Base-by-base conservation (phyloP, 106 monocot species). In the Phalaenopsis aphrodite region DNA sequence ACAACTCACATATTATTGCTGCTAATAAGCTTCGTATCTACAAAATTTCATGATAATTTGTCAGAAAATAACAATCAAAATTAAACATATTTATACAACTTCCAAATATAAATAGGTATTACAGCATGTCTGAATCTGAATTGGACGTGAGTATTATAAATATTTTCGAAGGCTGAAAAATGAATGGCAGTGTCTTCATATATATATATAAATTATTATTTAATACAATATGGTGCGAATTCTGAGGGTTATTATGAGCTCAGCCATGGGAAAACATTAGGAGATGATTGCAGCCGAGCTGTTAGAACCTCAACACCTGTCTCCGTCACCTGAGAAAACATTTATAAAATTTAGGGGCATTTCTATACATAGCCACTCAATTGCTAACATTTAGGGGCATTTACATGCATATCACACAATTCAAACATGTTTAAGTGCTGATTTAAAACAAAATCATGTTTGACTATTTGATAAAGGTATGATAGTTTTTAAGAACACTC, bases 241-340 rank as follows among this genome's bases (percentile, higher is more conserved):
- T 24, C 64, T 64, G 64, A 5, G 64, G 64, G 8, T 23, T 64
- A 71, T 39, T n/a, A 57, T 37, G 78, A 81, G 68, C 80, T 90
- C 78, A 99, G 82, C 98, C 98, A 99, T 47, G 98, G 91, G 57
- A 87, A 99, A 56, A 92, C 92, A 79, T 94, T 64, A 17, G 98
- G 98, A 74, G 94, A 99, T 41, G 94, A 85, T 14, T 89, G 94
- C 73, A 99, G 83, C 47, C 98, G 78, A 79, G 88, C 94, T 47
- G 98, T 99, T 66, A 99, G 84, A 78, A 99, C 98, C 81, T 99
- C 98, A 17, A 92, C 92, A 49, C 98, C 94, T 9, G 94, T 93
- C 76, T 98, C 92, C 7, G 98, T 98, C 58, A 98, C 98, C 98
- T 98, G 85, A 55, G 82, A 41, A 14, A 43, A 69, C 69, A 69